Evolutionary conservation across 1,139 yeast species (phyloP).

Genomic region (Geotrichum bryndzae): DNA sequence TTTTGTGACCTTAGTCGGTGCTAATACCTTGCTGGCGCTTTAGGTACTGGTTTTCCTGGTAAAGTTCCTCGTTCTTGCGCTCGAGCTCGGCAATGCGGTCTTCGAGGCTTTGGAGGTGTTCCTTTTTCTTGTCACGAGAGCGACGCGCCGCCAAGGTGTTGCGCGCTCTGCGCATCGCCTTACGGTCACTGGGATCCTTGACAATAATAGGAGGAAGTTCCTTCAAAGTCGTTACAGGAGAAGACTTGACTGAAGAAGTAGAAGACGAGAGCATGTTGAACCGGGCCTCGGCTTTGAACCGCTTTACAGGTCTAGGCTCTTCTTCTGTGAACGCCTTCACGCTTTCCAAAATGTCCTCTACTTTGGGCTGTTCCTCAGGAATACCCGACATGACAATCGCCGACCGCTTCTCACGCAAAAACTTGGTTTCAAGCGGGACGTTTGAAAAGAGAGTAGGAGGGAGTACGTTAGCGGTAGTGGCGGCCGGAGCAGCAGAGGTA

Average conservation of each 20-base stretch:
- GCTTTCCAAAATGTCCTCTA: not conserved
- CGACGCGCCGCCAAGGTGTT: constrained; percentile 97
- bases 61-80: constrained; percentile 29
- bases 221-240: not conserved
- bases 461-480: not conserved
- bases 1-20: not conserved
- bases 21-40: not conserved
- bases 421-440: constrained; percentile 8
- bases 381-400: constrained; percentile 18
- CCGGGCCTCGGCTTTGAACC: not conserved
- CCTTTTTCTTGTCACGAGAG: constrained; percentile 88
- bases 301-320: not conserved
- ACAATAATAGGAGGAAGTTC: constrained; percentile 49
- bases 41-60: not conserved
- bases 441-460: not conserved
- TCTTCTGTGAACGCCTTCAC: not conserved
- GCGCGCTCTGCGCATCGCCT: constrained; percentile 77
- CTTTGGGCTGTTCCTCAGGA: not conserved
- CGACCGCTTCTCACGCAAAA: constrained; percentile 20
- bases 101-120: constrained; percentile 79
- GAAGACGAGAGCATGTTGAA: not conserved
- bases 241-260: not conserved
- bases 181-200: constrained; percentile 53
- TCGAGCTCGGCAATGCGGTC: constrained; percentile 58
- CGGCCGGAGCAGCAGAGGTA: not conserved